Evolutionary conservation across 257 asterid species (phyloP).

Genomic region (Voacanga thouarsii): DNA sequence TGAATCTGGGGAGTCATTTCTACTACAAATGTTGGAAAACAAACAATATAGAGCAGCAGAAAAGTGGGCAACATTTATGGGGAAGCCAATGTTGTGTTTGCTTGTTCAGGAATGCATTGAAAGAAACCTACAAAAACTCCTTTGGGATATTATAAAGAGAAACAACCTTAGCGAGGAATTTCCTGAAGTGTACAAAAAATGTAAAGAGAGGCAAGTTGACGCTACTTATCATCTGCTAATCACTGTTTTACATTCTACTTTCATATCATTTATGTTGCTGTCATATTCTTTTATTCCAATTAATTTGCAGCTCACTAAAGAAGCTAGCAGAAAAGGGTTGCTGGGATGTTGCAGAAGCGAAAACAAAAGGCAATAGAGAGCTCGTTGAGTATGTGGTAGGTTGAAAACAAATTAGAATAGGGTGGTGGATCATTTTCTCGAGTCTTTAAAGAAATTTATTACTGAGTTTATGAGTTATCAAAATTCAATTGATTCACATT

Average conservation of each 20-base stretch:
- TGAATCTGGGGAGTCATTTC: slow-evolving; percentile 56
- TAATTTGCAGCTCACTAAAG: slow-evolving; percentile 68
- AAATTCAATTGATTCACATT: not conserved
- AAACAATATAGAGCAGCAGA: slow-evolving; percentile 74
- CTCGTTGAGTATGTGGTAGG: slow-evolving; percentile 88
- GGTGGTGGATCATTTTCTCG: not conserved
- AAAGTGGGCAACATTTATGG: slow-evolving; percentile 90
- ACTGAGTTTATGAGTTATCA: not conserved
- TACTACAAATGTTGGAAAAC: slow-evolving; percentile 59
- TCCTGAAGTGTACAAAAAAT: slow-evolving; percentile 76
- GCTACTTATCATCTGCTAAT: slow-evolving; percentile 15
- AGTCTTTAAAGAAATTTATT: not conserved
- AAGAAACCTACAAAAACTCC: slow-evolving; percentile 46
- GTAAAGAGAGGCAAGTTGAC: slow-evolving; percentile 73
- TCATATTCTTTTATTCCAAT: slow-evolving; percentile 5
- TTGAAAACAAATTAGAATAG: not conserved
- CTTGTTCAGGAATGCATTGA: slow-evolving; percentile 66
- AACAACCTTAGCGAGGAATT: slow-evolving; percentile 67
- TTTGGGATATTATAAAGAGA: slow-evolving; percentile 62
- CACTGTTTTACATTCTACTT: slow-evolving; percentile 9
- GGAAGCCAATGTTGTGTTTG: slow-evolving; percentile 56
- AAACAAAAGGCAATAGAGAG: slow-evolving; percentile 57
- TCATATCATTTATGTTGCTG: not conserved
- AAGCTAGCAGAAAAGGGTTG: slow-evolving; percentile 92
- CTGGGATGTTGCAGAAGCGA: slow-evolving; percentile 92